A percentile compares a stretch with the other conserved stretches of the same genome.
Conservation (phyloP, 306 rosid genomes). For the Albizia julibrissin region DNA sequence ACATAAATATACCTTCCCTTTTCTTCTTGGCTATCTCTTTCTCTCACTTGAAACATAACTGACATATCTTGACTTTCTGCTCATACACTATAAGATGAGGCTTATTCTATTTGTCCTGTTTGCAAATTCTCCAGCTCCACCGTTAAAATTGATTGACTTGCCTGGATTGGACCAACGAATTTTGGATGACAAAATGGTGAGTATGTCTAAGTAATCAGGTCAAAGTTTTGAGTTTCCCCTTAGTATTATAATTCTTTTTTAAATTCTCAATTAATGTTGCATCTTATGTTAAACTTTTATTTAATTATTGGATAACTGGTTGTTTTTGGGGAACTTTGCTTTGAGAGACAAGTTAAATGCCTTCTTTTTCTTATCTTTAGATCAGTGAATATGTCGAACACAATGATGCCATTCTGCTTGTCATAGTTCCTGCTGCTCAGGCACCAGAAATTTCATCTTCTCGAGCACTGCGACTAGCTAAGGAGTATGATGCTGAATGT, state of each 20-base stretch:
- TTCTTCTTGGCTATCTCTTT: not conserved
- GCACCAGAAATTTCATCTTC: conserved; percentile 90
- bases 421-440: conserved; percentile 89
- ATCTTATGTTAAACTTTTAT: conserved; percentile 1
- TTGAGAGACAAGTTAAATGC: conserved; percentile 29
- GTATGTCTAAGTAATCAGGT: conserved; percentile 35
- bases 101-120: conserved; percentile 26
- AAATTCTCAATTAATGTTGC: conserved; percentile 22
- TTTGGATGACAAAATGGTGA: conserved; percentile 80
- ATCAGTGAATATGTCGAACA: conserved; percentile 90
- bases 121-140: conserved; percentile 68
- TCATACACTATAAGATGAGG: not conserved
- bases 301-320: conserved; percentile 20
- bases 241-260: conserved; percentile 19
- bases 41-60: not conserved
- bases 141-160: conserved; percentile 90
- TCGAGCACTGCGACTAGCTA: conserved; percentile 79
- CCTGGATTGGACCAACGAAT: conserved; percentile 96
- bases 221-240: conserved; percentile 8
- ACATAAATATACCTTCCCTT: not conserved
- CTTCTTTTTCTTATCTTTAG: conserved; percentile 45
- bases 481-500: conserved; percentile 94
- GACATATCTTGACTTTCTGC: not conserved
- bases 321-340: conserved; percentile 30
- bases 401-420: conserved; percentile 87